phyloP scores from a whole-genome alignment of 495 filamentous ascomycete species.

The Darksidea phi region DNA sequence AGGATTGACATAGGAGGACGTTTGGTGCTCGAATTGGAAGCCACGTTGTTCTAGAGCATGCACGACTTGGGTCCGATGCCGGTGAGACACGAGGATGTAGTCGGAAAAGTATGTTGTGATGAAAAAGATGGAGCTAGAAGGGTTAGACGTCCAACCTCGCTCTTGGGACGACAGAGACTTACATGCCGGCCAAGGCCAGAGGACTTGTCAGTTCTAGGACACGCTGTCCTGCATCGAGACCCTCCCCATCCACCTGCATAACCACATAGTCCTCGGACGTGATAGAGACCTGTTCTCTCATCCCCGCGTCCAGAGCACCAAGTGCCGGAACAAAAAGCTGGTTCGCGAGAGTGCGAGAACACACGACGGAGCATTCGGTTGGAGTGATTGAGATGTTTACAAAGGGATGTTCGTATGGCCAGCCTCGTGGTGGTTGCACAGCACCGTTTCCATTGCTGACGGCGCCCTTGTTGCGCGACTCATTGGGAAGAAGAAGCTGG shows the following conservation, averaged over 20 bases:
- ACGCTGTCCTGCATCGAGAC: slow-evolving; percentile 88
- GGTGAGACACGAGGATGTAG: slow-evolving; percentile 86
- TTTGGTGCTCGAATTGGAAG: slow-evolving; percentile 77
- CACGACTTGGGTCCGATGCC: slow-evolving; percentile 69
- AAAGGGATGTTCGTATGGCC: slow-evolving; percentile 66
- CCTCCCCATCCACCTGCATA: slow-evolving; percentile 82
- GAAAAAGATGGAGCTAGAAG: slow-evolving; percentile 81
- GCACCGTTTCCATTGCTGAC: slow-evolving; percentile 39
- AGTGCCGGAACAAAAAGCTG: slow-evolving; percentile 69
- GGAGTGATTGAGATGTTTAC: slow-evolving; percentile 92
- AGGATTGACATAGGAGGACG: slow-evolving; percentile 64
- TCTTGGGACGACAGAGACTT: slow-evolving; percentile 38
- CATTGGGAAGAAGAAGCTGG: slow-evolving; percentile 72
- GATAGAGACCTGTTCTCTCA: slow-evolving; percentile 61
- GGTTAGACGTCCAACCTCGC: neutral
- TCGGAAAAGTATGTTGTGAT: slow-evolving; percentile 98
- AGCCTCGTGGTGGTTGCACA: slow-evolving; percentile 29
- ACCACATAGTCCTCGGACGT: slow-evolving; percentile 82
- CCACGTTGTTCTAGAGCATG: slow-evolving; percentile 73
- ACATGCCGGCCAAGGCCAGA: slow-evolving; percentile 87
- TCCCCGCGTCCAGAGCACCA: slow-evolving; percentile 48
- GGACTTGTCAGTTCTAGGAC: slow-evolving; percentile 91
- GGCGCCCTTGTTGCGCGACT: slow-evolving; percentile 40
- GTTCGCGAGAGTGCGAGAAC: slow-evolving; percentile 67
- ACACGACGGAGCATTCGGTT: slow-evolving; percentile 89